phyloP scores from a whole-genome alignment of 2,329 filamentous ascomycete species.

The Whalleya microplaca region DNA sequence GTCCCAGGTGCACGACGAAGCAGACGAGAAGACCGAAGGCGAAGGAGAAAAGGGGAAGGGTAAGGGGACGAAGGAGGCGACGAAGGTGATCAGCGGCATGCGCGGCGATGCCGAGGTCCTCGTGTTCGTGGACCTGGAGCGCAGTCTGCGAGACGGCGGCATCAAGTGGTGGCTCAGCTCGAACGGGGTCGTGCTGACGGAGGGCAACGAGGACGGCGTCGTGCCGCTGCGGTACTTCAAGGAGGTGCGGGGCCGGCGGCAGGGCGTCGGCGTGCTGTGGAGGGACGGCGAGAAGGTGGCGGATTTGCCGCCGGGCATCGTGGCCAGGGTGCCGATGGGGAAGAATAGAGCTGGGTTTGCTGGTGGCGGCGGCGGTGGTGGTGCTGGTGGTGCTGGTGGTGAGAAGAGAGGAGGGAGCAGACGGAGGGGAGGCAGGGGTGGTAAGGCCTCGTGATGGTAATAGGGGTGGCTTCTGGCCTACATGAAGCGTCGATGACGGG shows the following conservation, averaged over 20 bases:
- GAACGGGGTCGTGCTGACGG: constrained; percentile 75
- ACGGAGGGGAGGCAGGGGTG: not conserved
- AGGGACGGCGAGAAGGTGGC: constrained; percentile 68
- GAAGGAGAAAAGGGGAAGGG: constrained; percentile 9
- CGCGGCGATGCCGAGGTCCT: constrained; percentile 75
- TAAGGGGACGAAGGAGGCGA: constrained; percentile 27
- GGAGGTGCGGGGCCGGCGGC: constrained; percentile 66
- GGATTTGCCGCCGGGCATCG: constrained; percentile 67
- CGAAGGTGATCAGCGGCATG: constrained; percentile 76
- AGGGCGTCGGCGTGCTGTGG: constrained; percentile 68
- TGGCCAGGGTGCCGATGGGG: constrained; percentile 51
- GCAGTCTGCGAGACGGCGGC: constrained; percentile 62
- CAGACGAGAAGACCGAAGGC: constrained; percentile 11
- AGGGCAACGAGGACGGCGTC: constrained; percentile 61
- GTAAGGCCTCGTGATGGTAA: not conserved
- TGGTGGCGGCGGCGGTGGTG: constrained; percentile 45
- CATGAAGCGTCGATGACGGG: not conserved
- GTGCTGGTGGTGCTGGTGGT: constrained; percentile 39
- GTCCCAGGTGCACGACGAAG: constrained; percentile 21
- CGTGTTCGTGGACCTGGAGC: constrained; percentile 74
- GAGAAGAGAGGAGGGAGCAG: constrained; percentile 23
- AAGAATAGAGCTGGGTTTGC: constrained; percentile 43
- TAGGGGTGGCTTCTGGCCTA: not conserved
- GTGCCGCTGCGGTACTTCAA: constrained; percentile 71
- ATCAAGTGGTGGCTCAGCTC: constrained; percentile 79